Base-by-base conservation (phyloP, 2,329 filamentous ascomycete genomes). In the Trichoderma sp. region DNA sequence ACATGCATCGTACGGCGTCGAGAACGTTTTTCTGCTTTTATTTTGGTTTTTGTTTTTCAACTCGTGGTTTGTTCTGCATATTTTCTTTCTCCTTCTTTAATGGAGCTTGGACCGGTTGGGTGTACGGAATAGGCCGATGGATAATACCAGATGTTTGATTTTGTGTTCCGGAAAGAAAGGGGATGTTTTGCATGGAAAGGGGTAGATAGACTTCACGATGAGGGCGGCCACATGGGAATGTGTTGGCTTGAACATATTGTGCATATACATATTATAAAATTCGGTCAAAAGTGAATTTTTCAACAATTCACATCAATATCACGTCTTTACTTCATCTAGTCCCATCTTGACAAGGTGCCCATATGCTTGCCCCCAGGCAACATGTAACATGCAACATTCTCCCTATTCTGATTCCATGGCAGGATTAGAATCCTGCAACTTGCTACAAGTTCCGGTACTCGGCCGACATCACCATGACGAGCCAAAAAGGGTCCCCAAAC, bases 1-100 rank as follows among this genome's bases (percentile, higher is more conserved):
- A 45, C 76, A 75, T 75, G 73, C 75, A 75, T 76, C 64, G 38
- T 38, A 76, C 41, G 75, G 75, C 75, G 75, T 76, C 64, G 11
- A 66, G 21, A 27, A 35, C 24, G 24, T 65, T 53, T 11, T 62
- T 33, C 8, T 38, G 4, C 3, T 59, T 74, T 45, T 4, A n/a
- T 45, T 45, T 45, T n/a, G 18, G n/a, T 18, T 60, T 21, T 75
- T n/a, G n/a, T 12, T 62, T 63, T 21, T 41, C 6, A 45, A 56
- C 6, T 18, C 11, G 6, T 45, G 35, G 21, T 50, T 45, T 66
- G 38, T 38, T 63, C 7, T 38, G 24, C 6, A 27, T 6, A 33
- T 71, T 27, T 24, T 60, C 21, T 56, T 56, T 24, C 21, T 56
- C n/a, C 50, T 56, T 21, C 9, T 53, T 59, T 74, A 16, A 41